Conservation (phyloP, 23 red algal species). For the Gracilaria gracilis region DNA sequence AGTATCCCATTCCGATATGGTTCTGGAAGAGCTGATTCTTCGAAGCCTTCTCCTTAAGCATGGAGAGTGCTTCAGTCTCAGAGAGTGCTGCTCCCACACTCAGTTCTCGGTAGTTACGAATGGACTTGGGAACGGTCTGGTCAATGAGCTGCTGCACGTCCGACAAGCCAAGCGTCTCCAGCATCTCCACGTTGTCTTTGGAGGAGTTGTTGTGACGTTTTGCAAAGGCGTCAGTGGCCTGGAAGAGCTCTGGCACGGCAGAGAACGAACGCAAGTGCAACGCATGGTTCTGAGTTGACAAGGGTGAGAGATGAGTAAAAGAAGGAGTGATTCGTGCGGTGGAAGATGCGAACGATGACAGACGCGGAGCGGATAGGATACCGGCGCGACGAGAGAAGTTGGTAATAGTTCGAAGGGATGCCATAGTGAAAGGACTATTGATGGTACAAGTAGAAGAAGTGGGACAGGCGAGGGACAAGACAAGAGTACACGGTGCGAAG, state of each 20-base stretch:
- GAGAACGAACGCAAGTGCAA: slow-evolving; percentile 55
- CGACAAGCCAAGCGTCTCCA: slow-evolving; percentile 68
- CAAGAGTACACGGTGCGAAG: background rate
- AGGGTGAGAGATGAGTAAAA: background rate
- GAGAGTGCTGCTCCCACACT: slow-evolving; percentile 77
- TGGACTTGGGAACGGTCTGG: slow-evolving; percentile 86
- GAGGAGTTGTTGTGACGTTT: slow-evolving; percentile 91
- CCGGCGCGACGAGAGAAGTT: slow-evolving; percentile 54
- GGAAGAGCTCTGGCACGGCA: slow-evolving; percentile 71
- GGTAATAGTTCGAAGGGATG: slow-evolving; percentile 33
- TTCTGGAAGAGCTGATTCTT: slow-evolving; percentile 92
- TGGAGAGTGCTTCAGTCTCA: slow-evolving; percentile 90
- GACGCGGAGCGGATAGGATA: slow-evolving; percentile 40
- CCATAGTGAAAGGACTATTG: slow-evolving; percentile 30
- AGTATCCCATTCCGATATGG: slow-evolving; percentile 98
- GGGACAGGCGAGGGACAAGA: slow-evolving; percentile 4
- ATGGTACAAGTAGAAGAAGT: background rate
- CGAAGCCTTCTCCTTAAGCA: slow-evolving; percentile 76
- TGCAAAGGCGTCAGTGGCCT: slow-evolving; percentile 81
- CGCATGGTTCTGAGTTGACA: background rate
- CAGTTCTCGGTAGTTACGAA: slow-evolving; percentile 73
- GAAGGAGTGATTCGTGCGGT: slow-evolving; percentile 1
- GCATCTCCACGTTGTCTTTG: slow-evolving; percentile 78
- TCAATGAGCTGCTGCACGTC: slow-evolving; percentile 90
- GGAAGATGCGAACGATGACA: background rate